These are phyloP conservation scores for Wickerhamiella azymoides DNA, from an alignment of 805 yeast species.

Conservation along the genomic window DNA sequence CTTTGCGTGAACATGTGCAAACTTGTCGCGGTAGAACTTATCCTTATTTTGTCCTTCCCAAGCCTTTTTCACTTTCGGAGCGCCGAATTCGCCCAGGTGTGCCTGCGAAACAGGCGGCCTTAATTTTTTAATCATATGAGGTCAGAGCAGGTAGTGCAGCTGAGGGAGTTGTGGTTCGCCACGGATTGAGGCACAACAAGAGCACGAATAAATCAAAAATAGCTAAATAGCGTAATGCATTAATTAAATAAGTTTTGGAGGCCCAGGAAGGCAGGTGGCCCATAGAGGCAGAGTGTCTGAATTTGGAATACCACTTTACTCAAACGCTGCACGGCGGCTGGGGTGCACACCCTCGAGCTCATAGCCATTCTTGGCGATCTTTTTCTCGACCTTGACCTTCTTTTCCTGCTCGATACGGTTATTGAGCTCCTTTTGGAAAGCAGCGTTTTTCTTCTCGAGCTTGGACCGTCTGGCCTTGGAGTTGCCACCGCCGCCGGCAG, in stretches of 20 bases:
- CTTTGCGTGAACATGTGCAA: conserved; percentile 51
- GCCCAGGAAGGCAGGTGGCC: too few species aligned
- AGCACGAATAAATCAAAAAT: neutral
- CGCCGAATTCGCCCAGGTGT: conserved; percentile 9
- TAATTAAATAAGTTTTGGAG: too few species aligned
- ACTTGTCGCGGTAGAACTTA: conserved; percentile 44
- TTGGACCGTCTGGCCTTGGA: conserved; percentile 45
- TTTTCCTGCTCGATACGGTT: conserved; percentile 35
- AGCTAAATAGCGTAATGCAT: neutral
- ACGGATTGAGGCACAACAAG: neutral
- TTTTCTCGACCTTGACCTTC: conserved; percentile 16
- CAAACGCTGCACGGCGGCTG: conserved; percentile 1
- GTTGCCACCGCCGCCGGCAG: conserved; percentile 98
- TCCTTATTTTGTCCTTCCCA: conserved; percentile 63
- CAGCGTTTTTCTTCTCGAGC: conserved; percentile 64
- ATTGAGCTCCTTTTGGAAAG: conserved; percentile 54
- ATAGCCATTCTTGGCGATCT: neutral
- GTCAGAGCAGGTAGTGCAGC: too few species aligned
- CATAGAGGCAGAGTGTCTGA: too few species aligned
- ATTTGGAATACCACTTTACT: too few species aligned
- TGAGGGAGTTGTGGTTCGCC: too few species aligned
- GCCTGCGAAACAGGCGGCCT: conserved; percentile 3
- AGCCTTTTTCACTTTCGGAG: conserved; percentile 33
- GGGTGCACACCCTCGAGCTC: conserved; percentile 3
- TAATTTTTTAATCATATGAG: neutral